A percentile compares a stretch with the other conserved stretches of the same genome.
Conservation (phyloP, 768 basidiomycete species). For the Amanita brunnescens region DNA sequence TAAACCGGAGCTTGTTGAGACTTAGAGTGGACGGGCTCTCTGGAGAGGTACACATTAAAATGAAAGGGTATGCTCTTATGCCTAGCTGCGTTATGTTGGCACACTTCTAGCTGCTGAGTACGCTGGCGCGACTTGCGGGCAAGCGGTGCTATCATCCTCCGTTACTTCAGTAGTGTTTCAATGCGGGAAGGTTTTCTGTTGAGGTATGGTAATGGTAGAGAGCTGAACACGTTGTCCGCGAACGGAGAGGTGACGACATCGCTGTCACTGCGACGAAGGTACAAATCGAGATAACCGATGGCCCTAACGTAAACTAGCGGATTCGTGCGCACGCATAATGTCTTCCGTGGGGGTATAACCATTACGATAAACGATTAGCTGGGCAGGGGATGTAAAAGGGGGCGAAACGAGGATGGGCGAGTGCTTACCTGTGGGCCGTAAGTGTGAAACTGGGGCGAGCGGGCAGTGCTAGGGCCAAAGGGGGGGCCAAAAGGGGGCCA, state of each 20-base stretch:
- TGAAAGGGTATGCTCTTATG: slow-evolving; percentile 16
- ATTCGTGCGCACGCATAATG: slow-evolving; percentile 49
- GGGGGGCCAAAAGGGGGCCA: no score
- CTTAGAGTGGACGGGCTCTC: slow-evolving; percentile 11
- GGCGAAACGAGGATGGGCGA: no score
- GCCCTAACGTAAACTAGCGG: slow-evolving; percentile 13
- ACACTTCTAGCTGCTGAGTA: background rate
- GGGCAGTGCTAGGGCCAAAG: no score
- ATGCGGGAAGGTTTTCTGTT: slow-evolving; percentile 12
- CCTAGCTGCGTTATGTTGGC: background rate
- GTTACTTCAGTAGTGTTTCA: slow-evolving; percentile 9
- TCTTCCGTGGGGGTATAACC: slow-evolving; percentile 66
- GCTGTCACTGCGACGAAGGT: slow-evolving; percentile 14
- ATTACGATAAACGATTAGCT: slow-evolving; percentile 30
- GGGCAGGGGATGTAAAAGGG: no score
- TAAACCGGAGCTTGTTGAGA: slow-evolving; percentile 2
- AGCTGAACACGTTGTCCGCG: slow-evolving; percentile 34
- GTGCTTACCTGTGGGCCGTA: no score
- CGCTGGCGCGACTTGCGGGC: slow-evolving; percentile 11
- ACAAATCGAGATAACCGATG: slow-evolving; percentile 28
- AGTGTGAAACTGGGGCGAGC: no score
- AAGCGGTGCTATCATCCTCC: slow-evolving; percentile 22
- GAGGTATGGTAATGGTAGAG: slow-evolving; percentile 20
- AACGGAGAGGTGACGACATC: slow-evolving; percentile 22
- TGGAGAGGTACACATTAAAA: slow-evolving; percentile 19